phyloP scores from a whole-genome alignment of 306 rosid species.

The Prunus mume region DNA sequence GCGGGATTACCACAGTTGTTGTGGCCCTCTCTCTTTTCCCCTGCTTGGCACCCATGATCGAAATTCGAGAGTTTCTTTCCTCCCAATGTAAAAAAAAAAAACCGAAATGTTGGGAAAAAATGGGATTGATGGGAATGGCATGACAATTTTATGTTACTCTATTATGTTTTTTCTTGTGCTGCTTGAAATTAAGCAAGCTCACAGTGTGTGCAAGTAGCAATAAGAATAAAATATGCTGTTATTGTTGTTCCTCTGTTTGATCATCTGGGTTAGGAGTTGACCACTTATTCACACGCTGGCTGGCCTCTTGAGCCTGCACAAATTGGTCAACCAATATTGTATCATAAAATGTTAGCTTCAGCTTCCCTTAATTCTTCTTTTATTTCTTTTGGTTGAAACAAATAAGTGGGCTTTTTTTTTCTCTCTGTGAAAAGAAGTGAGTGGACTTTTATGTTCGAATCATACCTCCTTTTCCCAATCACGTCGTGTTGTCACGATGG shows the following conservation, averaged over 20 bases:
- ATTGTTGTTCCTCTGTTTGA: neutral
- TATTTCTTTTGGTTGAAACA: neutral
- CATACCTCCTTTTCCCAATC: slow-evolving; percentile 10
- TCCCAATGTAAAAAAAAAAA: too few species aligned
- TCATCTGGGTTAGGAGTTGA: slow-evolving; percentile 20
- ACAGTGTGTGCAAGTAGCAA: neutral
- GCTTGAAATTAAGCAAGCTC: neutral
- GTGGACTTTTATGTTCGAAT: neutral
- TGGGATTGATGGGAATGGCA: neutral
- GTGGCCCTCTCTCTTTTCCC: too few species aligned
- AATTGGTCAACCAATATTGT: neutral
- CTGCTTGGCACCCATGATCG: too few species aligned
- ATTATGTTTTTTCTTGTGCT: too few species aligned
- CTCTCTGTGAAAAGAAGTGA: neutral
- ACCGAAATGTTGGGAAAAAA: neutral
- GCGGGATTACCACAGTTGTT: too few species aligned
- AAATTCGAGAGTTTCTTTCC: too few species aligned
- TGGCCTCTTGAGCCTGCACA: slow-evolving; percentile 50
- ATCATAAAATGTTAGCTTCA: neutral
- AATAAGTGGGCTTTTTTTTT: neutral
- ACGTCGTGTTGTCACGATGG: slow-evolving; percentile 34
- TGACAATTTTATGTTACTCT: too few species aligned
- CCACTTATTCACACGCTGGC: slow-evolving; percentile 39
- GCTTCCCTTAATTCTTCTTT: neutral
- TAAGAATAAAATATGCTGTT: neutral